Evolutionary conservation across 169 alveolate genomes (phyloP).

Genomic region (Plasmodium adleri): DNA sequence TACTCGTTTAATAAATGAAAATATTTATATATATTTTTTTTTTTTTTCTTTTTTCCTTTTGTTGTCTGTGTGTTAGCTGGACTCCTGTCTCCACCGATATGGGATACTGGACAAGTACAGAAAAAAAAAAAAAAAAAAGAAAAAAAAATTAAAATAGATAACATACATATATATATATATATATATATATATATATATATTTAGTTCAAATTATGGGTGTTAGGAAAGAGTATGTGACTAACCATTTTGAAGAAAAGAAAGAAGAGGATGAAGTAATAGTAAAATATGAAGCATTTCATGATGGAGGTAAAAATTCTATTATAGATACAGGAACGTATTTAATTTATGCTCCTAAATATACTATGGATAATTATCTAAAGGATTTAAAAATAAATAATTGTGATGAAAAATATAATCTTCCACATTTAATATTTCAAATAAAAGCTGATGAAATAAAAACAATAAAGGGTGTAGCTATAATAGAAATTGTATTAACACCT

Average conservation of each 20-base stretch:
- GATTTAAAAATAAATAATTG: slow-evolving; percentile 61
- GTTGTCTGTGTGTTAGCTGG: slow-evolving; percentile 23
- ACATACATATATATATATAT: not conserved
- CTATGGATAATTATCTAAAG: slow-evolving; percentile 56
- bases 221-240: slow-evolving; percentile 23
- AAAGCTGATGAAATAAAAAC: slow-evolving; percentile 33
- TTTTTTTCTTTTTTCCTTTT: not conserved
- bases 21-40: not conserved
- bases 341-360: slow-evolving; percentile 74
- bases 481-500: slow-evolving; percentile 81
- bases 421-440: slow-evolving; percentile 62
- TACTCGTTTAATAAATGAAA: slow-evolving; percentile 29
- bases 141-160: not conserved
- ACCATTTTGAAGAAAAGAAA: not conserved
- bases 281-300: slow-evolving; percentile 75
- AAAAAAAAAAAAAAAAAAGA: not conserved
- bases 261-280: slow-evolving; percentile 27
- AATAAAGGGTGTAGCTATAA: slow-evolving; percentile 44
- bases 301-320: slow-evolving; percentile 67
- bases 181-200: not conserved
- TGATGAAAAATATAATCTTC: slow-evolving; percentile 72
- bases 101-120: slow-evolving; percentile 76
- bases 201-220: slow-evolving; percentile 58
- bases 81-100: slow-evolving; percentile 74
- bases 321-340: slow-evolving; percentile 71